These are phyloP conservation scores for Candida parachauliodes DNA, from an alignment of 805 yeast species.

Conservation along the genomic window DNA sequence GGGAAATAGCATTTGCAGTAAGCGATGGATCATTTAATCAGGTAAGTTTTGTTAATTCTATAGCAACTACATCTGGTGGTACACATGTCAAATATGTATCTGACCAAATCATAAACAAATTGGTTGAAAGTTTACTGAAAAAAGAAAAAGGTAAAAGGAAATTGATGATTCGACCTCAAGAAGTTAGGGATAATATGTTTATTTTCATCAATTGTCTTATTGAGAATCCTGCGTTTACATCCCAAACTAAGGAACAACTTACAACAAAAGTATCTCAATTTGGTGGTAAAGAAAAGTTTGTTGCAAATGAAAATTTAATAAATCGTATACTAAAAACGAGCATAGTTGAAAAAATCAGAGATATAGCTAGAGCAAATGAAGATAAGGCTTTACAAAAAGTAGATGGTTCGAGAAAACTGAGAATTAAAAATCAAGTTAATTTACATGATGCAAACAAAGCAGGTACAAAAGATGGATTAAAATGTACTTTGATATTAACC, in stretches of 20 bases:
- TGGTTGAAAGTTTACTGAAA: slow-evolving; percentile 57
- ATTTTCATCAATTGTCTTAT: slow-evolving; percentile 86
- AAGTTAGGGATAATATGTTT: slow-evolving; percentile 86
- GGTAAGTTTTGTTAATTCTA: slow-evolving; percentile 94
- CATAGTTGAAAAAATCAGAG: slow-evolving; percentile 69
- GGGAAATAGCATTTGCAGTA: slow-evolving; percentile 96
- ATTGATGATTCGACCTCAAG: slow-evolving; percentile 79
- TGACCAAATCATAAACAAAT: slow-evolving; percentile 78
- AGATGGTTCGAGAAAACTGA: slow-evolving; percentile 79
- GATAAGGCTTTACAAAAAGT: slow-evolving; percentile 82
- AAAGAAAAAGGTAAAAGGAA: slow-evolving; percentile 65
- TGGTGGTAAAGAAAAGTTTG: slow-evolving; percentile 71
- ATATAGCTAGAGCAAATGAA: slow-evolving; percentile 84
- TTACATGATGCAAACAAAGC: slow-evolving; percentile 95
- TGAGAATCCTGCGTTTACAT: slow-evolving; percentile 95
- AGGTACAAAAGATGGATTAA: slow-evolving; percentile 87
- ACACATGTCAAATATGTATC: slow-evolving; percentile 86
- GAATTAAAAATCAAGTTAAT: slow-evolving; percentile 86
- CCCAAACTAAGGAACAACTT: slow-evolving; percentile 94
- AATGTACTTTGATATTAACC: slow-evolving; percentile 89
- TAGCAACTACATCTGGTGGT: slow-evolving; percentile 97
- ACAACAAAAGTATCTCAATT: slow-evolving; percentile 86
- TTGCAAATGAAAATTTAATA: slow-evolving; percentile 74
- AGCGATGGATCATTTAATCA: slow-evolving; percentile 90
- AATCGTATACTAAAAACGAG: slow-evolving; percentile 64